phyloP scores from a whole-genome alignment of 768 basidiomycete genomes.

The Pleurotus citrinopileatus region DNA sequence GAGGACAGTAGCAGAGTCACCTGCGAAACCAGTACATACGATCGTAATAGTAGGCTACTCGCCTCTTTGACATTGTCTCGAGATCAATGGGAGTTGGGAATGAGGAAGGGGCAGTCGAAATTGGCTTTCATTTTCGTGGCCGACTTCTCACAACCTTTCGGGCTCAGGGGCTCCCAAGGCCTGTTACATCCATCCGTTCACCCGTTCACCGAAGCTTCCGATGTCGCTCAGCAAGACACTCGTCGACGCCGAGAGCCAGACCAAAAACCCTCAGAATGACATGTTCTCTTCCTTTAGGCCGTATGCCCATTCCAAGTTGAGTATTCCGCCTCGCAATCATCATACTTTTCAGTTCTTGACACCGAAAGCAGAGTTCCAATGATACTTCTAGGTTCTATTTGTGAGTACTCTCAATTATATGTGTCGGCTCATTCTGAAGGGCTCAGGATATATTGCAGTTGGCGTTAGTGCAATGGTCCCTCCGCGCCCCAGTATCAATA shows the following conservation, averaged over 20 bases:
- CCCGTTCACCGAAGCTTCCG: background rate
- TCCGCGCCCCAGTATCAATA: constrained; percentile 1
- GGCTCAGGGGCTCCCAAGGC: too few relatives aligned
- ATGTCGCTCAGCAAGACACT: background rate
- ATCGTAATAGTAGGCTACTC: constrained; percentile 82
- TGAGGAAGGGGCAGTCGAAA: too few relatives aligned
- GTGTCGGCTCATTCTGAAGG: background rate
- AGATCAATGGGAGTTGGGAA: too few relatives aligned
- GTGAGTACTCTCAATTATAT: background rate
- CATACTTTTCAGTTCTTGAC: background rate
- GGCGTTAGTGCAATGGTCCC: constrained; percentile 6
- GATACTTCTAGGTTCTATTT: background rate
- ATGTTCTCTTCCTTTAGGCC: background rate
- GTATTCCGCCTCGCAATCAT: background rate
- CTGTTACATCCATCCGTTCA: too few relatives aligned
- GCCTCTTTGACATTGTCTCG: constrained; percentile 75
- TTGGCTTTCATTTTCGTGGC: too few relatives aligned
- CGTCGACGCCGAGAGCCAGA: background rate
- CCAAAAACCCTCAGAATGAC: background rate
- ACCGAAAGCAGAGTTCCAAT: background rate
- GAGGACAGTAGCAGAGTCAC: background rate
- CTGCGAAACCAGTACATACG: constrained; percentile 34
- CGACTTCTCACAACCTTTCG: too few relatives aligned
- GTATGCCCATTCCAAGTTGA: constrained; percentile 6
- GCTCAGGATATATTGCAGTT: background rate